phyloP scores from a whole-genome alignment of 2,329 filamentous ascomycete genomes.

The Colletotrichum australisinense region DNA sequence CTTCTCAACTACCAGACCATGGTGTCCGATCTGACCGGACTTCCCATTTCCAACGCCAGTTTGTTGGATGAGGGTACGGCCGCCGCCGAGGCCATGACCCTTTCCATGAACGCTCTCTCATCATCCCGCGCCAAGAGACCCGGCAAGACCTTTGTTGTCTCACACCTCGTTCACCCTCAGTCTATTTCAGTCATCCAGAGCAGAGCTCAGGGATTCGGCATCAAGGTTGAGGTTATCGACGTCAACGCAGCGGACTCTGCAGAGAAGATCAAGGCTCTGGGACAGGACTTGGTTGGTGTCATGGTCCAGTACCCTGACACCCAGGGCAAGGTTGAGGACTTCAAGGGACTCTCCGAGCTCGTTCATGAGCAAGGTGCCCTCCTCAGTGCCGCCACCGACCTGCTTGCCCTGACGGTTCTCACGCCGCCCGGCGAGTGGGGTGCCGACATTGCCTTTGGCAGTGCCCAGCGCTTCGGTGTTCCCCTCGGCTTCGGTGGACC shows the following conservation, averaged over 20 bases:
- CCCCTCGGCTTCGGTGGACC: slow-evolving; percentile 93
- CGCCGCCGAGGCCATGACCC: slow-evolving; percentile 94
- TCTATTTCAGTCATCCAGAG: slow-evolving; percentile 86
- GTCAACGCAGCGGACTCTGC: slow-evolving; percentile 71
- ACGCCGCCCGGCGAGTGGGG: slow-evolving; percentile 94
- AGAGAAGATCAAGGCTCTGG: slow-evolving; percentile 77
- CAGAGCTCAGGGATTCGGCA: slow-evolving; percentile 90
- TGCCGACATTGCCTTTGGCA: slow-evolving; percentile 95
- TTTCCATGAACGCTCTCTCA: slow-evolving; percentile 84
- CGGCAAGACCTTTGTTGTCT: slow-evolving; percentile 87
- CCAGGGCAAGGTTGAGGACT: slow-evolving; percentile 82
- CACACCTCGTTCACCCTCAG: slow-evolving; percentile 84
- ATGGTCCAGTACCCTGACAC: slow-evolving; percentile 97
- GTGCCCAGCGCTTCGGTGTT: slow-evolving; percentile 90
- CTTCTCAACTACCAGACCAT: slow-evolving; percentile 96
- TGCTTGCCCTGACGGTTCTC: slow-evolving; percentile 86
- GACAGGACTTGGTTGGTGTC: slow-evolving; percentile 86
- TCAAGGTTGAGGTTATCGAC: slow-evolving; percentile 80
- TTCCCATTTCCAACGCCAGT: slow-evolving; percentile 91
- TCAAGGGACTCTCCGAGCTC: slow-evolving; percentile 76
- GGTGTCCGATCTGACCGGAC: slow-evolving; percentile 86
- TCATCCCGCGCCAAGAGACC: slow-evolving; percentile 76
- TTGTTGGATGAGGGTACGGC: slow-evolving; percentile 92
- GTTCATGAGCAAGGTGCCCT: slow-evolving; percentile 83
- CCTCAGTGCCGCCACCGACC: slow-evolving; percentile 89